Evolutionary conservation across 257 asterid species (phyloP).

Genomic region (Apocynum venetum): DNA sequence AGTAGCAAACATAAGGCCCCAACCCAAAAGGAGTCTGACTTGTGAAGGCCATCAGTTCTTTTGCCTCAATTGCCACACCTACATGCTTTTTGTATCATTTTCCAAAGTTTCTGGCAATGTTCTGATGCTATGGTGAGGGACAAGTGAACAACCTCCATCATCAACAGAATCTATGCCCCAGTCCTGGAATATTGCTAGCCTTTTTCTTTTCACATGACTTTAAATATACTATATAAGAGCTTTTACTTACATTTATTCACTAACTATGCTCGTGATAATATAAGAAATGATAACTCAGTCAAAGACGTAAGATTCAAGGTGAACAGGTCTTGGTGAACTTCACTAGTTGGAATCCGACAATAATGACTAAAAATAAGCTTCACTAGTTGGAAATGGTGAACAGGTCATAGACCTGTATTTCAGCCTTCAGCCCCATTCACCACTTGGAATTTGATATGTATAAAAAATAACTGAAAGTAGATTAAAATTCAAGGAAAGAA

Average conservation of each 20-base stretch:
- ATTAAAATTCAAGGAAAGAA: not conserved
- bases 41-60: not conserved
- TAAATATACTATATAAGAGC: not conserved
- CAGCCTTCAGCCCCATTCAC: not conserved
- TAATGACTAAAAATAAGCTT: not conserved
- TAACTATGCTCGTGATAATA: not conserved
- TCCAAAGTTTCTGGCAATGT: not conserved
- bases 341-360: not conserved
- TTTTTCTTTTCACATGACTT: not conserved
- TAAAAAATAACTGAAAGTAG: not conserved
- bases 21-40: not conserved
- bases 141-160: not conserved
- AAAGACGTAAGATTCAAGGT: not conserved
- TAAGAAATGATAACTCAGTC: not conserved
- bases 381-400: not conserved
- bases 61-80: not conserved
- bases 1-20: not conserved
- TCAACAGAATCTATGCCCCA: conserved; percentile 6
- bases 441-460: not conserved
- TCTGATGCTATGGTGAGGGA: not conserved
- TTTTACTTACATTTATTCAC: not conserved
- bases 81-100: not conserved
- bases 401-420: not conserved
- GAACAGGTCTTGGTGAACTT: not conserved
- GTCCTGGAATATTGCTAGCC: not conserved